phyloP scores from a whole-genome alignment of 768 basidiomycete species.

The Symmetrospora coprosmae region DNA sequence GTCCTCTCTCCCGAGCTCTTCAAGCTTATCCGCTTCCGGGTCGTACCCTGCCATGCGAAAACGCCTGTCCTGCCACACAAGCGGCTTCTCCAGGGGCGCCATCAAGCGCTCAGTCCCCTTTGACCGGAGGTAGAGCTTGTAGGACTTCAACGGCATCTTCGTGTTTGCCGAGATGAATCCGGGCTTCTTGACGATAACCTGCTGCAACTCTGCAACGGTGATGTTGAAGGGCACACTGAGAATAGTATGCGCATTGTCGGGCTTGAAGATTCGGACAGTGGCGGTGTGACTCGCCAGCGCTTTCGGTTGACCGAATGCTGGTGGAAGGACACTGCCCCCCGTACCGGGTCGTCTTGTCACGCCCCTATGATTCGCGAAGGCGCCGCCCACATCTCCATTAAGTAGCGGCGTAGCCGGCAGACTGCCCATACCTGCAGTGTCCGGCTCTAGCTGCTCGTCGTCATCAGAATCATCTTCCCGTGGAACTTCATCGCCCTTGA shows the following conservation, averaged over 20 bases:
- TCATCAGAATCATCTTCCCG: slow-evolving; percentile 32
- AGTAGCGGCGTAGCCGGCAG: slow-evolving; percentile 3
- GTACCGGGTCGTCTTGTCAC: slow-evolving; percentile 6
- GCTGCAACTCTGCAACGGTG: slow-evolving; percentile 13
- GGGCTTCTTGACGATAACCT: slow-evolving; percentile 17
- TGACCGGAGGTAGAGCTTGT: slow-evolving; percentile 31
- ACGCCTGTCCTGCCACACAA: slow-evolving; percentile 65
- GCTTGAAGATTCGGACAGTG: slow-evolving; percentile 17
- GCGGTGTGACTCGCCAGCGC: background rate
- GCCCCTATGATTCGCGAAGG: no score
- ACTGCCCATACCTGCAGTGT: slow-evolving; percentile 18
- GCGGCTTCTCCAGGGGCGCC: slow-evolving; percentile 64
- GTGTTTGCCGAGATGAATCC: slow-evolving; percentile 11
- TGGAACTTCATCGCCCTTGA: slow-evolving; percentile 32
- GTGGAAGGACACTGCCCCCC: background rate
- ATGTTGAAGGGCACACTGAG: slow-evolving; percentile 17
- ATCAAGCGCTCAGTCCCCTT: slow-evolving; percentile 57
- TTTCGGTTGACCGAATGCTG: background rate
- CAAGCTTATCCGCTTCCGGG: slow-evolving; percentile 55
- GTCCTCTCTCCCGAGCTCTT: slow-evolving; percentile 61
- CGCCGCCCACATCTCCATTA: background rate
- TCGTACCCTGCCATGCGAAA: slow-evolving; percentile 82
- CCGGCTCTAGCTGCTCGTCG: slow-evolving; percentile 25
- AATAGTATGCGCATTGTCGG: slow-evolving; percentile 21
- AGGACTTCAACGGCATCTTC: background rate